Evolutionary conservation across 1,284 basidiomycete species (phyloP).

Genomic region (Heterobasidion parviporum): DNA sequence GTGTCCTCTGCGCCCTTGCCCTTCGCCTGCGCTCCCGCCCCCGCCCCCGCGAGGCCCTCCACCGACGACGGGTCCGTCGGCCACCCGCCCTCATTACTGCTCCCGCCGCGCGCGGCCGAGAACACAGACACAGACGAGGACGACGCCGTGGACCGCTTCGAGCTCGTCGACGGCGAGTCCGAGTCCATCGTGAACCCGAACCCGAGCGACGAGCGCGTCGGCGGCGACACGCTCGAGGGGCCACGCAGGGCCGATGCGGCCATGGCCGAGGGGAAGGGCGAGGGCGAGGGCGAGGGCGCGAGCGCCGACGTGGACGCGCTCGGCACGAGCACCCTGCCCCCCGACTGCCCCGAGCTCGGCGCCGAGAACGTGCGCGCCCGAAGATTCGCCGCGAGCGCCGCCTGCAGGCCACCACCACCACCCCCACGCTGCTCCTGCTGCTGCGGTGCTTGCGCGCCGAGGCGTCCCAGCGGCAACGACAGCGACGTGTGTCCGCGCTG

Average conservation of each 20-base stretch:
- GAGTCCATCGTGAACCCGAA: conserved; percentile 19
- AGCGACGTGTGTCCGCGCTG: not conserved
- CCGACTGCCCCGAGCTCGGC: too few species aligned
- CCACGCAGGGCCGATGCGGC: too few species aligned
- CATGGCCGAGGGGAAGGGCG: not conserved
- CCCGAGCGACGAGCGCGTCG: conserved; percentile 7
- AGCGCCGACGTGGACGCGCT: too few species aligned
- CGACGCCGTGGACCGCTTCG: not conserved
- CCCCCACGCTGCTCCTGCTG: not conserved
- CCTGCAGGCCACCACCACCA: not conserved
- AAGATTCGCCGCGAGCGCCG: too few species aligned
- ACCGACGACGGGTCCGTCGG: conserved; percentile 11
- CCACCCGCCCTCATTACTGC: conserved; percentile 2
- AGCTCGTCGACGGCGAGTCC: conserved; percentile 19
- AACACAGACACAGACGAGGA: not conserved
- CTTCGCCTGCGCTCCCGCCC: not conserved
- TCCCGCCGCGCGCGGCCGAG: conserved; percentile 4
- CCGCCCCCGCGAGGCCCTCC: conserved; percentile 2
- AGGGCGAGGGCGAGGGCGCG: too few species aligned
- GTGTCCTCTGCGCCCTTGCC: not conserved
- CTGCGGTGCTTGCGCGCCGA: not conserved
- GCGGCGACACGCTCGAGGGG: not conserved
- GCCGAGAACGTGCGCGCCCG: too few species aligned
- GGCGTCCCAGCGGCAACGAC: not conserved
- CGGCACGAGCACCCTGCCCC: too few species aligned